Evolutionary conservation across 257 asterid genomes (phyloP).

Genomic region (Parsonsia alboflavescens): DNA sequence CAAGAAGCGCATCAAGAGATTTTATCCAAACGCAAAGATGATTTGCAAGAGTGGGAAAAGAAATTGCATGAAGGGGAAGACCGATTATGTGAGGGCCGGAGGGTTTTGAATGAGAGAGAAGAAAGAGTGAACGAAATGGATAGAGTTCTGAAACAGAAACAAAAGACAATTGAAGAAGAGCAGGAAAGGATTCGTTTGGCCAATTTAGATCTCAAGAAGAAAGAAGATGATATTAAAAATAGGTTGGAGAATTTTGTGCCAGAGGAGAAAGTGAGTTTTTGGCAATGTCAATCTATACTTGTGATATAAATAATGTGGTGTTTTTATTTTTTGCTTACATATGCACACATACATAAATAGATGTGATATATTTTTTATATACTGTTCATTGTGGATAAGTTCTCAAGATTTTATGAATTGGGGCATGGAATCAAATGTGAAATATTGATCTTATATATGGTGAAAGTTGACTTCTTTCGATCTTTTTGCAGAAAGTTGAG

Average conservation of each 20-base stretch:
- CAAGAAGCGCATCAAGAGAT: constrained; percentile 66
- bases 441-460: background rate
- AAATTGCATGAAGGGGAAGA: constrained; percentile 87
- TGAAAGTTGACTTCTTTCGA: background rate
- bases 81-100: constrained; percentile 60
- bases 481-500: constrained; percentile 60
- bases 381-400: background rate
- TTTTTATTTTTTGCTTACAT: background rate
- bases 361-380: too few species aligned
- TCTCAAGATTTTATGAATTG: background rate
- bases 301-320: background rate
- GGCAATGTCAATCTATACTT: background rate
- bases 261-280: constrained; percentile 67
- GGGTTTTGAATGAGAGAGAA: constrained; percentile 69
- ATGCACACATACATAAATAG: too few species aligned
- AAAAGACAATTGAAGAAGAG: constrained; percentile 52
- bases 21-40: constrained; percentile 58
- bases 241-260: constrained; percentile 42
- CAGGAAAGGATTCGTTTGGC: constrained; percentile 42
- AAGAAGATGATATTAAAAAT: constrained; percentile 49
- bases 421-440: background rate
- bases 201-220: constrained; percentile 40
- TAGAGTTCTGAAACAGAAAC: constrained; percentile 47
- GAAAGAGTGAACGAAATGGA: constrained; percentile 48
- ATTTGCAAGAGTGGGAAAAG: constrained; percentile 64